phyloP scores from a whole-genome alignment of 1,284 basidiomycete species.

The Phellopilus nigrolimitatus region DNA sequence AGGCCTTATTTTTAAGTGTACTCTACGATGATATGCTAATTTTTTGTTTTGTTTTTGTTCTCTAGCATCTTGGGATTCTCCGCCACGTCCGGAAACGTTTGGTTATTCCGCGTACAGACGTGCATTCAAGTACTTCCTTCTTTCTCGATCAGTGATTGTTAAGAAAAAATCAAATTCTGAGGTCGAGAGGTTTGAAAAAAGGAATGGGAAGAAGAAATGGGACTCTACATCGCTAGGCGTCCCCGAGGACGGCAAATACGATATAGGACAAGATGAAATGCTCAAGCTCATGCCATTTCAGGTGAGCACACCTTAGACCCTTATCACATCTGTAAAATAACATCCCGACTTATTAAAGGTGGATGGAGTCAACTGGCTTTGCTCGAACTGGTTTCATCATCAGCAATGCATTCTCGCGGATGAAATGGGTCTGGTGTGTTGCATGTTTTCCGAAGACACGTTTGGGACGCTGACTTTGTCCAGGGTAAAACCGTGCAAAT shows the following conservation, averaged over 20 bases:
- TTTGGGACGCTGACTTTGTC: neutral
- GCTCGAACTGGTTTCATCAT: conserved; percentile 82
- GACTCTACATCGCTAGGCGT: conserved; percentile 44
- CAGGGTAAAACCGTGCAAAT: conserved; percentile 95
- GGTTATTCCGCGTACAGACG: conserved; percentile 60
- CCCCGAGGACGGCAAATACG: conserved; percentile 38
- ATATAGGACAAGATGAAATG: conserved; percentile 57
- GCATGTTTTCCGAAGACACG: neutral
- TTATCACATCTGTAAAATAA: neutral
- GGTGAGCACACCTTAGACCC: conserved; percentile 33
- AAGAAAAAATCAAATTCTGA: conserved; percentile 42
- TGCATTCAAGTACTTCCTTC: conserved; percentile 65
- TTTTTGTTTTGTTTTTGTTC: no score
- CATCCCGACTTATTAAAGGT: conserved; percentile 42
- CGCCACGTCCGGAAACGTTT: conserved; percentile 54
- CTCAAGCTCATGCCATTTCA: conserved; percentile 84
- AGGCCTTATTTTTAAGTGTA: conserved; percentile 17
- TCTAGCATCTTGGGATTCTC: conserved; percentile 87
- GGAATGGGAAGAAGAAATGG: conserved; percentile 45
- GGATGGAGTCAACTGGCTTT: conserved; percentile 91
- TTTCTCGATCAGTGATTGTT: conserved; percentile 59
- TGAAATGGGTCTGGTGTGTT: conserved; percentile 87
- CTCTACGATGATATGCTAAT: neutral
- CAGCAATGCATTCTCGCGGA: conserved; percentile 95
- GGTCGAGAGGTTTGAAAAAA: conserved; percentile 39